Conservation (phyloP, 306 rosid species). For the Trifolium repens region DNA sequence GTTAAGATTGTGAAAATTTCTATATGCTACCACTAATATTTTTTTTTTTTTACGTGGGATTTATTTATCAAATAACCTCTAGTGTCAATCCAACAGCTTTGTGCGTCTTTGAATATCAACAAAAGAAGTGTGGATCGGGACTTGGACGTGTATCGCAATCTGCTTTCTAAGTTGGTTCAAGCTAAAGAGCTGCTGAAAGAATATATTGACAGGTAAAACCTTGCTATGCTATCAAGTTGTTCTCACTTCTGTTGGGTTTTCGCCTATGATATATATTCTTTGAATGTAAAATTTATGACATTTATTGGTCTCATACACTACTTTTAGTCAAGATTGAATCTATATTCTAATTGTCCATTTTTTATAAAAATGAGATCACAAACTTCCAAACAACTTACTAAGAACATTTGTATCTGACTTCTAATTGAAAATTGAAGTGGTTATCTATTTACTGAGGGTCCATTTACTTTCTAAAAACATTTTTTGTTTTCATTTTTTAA, state of each 20-base stretch:
- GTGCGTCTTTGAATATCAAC: conserved; percentile 71
- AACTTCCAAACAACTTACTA: neutral
- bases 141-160: conserved; percentile 94
- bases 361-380: neutral
- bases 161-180: conserved; percentile 96
- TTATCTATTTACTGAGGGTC: neutral
- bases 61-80: conserved; percentile 33
- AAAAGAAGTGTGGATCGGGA: conserved; percentile 95
- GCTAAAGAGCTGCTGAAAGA: conserved; percentile 96
- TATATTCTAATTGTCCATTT: conserved; percentile 9
- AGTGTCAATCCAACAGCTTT: conserved; percentile 67
- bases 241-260: neutral
- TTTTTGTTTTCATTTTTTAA: no score
- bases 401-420: neutral
- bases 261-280: neutral
- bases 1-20: conserved; percentile 22
- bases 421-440: neutral
- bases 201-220: conserved; percentile 77
- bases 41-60: neutral
- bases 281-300: neutral
- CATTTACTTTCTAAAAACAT: no score
- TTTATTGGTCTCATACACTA: neutral
- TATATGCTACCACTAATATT: conserved; percentile 6
- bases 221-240: neutral
- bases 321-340: conserved; percentile 9